A percentile compares a stretch with the other conserved stretches of the same genome.
phyloP scores from a whole-genome alignment of 1,284 basidiomycete species.

The Moesziomyces sp. region DNA sequence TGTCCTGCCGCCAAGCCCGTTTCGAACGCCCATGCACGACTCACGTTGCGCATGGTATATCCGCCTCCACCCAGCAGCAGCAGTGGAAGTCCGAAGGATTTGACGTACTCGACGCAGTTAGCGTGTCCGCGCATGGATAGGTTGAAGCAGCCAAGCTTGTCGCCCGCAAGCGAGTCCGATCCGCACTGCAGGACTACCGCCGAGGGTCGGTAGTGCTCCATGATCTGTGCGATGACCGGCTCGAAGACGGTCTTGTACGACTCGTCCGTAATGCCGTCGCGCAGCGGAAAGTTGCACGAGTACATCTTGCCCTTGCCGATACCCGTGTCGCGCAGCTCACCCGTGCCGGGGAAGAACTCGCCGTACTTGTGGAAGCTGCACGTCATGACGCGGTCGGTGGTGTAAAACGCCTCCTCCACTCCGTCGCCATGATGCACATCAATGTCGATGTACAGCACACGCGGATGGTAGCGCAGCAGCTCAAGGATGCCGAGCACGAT shows the following conservation, averaged over 20 bases:
- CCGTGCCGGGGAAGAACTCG: slow-evolving; percentile 98
- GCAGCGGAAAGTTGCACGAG: slow-evolving; percentile 90
- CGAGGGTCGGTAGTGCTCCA: slow-evolving; percentile 94
- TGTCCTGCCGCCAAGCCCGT: slow-evolving; percentile 96
- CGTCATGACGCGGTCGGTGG: slow-evolving; percentile 98
- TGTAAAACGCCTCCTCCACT: slow-evolving; percentile 99
- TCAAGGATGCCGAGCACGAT: slow-evolving; percentile 98
- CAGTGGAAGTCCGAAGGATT: slow-evolving; percentile 92
- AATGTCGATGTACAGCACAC: slow-evolving; percentile 98
- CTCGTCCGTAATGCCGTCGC: slow-evolving; percentile 96
- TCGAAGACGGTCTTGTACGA: slow-evolving; percentile 95
- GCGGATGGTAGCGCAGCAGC: slow-evolving; percentile 88
- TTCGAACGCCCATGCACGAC: slow-evolving; percentile 96
- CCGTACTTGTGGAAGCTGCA: slow-evolving; percentile 99
- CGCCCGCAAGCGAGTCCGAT: slow-evolving; percentile 96
- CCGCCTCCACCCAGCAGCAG: slow-evolving; percentile 95
- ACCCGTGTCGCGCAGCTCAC: slow-evolving; percentile 93
- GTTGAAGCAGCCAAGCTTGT: slow-evolving; percentile 95
- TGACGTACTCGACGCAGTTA: slow-evolving; percentile 96
- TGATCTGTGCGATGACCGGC: slow-evolving; percentile 92
- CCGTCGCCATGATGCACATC: slow-evolving; percentile 99
- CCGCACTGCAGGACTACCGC: slow-evolving; percentile 98
- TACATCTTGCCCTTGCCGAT: slow-evolving; percentile 80
- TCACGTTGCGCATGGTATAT: slow-evolving; percentile 98
- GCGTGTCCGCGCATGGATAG: slow-evolving; percentile 97